phyloP scores from a whole-genome alignment of 2,329 filamentous ascomycete species.

The Fusarium udum region DNA sequence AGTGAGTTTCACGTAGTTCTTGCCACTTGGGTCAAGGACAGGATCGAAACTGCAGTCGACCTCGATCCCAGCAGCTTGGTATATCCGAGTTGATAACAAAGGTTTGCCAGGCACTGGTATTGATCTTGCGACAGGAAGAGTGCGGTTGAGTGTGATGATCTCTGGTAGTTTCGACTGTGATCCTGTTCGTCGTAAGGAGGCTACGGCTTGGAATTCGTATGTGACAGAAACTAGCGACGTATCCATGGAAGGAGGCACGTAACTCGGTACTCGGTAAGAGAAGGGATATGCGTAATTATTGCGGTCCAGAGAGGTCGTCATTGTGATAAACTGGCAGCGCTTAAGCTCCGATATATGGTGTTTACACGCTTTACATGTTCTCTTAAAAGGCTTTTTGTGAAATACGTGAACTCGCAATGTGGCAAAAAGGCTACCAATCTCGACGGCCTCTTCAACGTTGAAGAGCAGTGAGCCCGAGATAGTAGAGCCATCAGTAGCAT shows the following conservation, averaged over 20 bases:
- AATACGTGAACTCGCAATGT: background rate
- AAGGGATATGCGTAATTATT: conserved; percentile 72
- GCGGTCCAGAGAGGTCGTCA: background rate
- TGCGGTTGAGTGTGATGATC: conserved; percentile 69
- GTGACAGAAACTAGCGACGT: conserved; percentile 75
- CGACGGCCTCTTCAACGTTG: background rate
- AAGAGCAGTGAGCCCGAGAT: conserved; percentile 14
- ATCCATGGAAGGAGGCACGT: conserved; percentile 82
- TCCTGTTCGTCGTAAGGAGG: conserved; percentile 64
- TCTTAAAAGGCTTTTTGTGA: conserved; percentile 30
- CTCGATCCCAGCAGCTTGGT: conserved; percentile 90
- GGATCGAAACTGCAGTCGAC: conserved; percentile 81
- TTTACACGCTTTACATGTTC: conserved; percentile 28
- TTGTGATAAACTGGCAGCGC: conserved; percentile 19
- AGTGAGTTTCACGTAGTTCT: conserved; percentile 57
- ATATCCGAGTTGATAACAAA: conserved; percentile 75
- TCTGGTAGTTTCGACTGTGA: conserved; percentile 46
- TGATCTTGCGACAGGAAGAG: conserved; percentile 79
- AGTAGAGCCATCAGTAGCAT: background rate
- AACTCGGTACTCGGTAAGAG: conserved; percentile 82
- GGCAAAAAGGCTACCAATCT: conserved; percentile 19
- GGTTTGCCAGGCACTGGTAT: conserved; percentile 76
- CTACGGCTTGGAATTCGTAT: conserved; percentile 78
- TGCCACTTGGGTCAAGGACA: conserved; percentile 82
- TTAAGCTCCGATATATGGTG: conserved; percentile 24